These are phyloP conservation scores for Sporothrix brunneoviolacea DNA, from an alignment of 2,329 filamentous ascomycete species.

Conservation along the genomic window DNA sequence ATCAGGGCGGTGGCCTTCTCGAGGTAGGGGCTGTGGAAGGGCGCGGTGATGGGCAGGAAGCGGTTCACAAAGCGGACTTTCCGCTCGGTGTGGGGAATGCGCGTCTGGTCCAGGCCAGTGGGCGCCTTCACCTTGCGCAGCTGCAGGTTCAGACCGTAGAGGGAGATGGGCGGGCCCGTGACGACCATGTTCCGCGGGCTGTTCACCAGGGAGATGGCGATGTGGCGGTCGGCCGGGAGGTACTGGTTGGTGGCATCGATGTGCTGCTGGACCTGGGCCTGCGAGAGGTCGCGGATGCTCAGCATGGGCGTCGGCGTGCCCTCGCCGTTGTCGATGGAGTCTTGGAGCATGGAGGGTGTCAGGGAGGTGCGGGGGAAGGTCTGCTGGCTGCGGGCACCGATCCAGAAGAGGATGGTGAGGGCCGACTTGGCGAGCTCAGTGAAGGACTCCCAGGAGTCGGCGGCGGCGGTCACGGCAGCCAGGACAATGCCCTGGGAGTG, in stretches of 20 bases:
- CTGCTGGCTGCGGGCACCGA: conserved; percentile 93
- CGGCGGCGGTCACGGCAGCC: conserved; percentile 83
- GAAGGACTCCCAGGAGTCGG: conserved; percentile 90
- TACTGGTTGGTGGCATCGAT: conserved; percentile 97
- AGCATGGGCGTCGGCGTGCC: conserved; percentile 96
- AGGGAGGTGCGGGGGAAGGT: conserved; percentile 93
- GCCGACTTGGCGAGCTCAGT: conserved; percentile 71
- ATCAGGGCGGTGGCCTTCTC: conserved; percentile 74
- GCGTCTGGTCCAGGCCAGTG: conserved; percentile 92
- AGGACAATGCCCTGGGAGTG: conserved; percentile 96
- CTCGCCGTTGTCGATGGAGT: conserved; percentile 90
- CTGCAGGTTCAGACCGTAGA: conserved; percentile 93
- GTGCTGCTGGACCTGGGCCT: conserved; percentile 86
- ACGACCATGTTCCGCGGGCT: conserved; percentile 96
- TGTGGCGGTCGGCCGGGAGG: conserved; percentile 84
- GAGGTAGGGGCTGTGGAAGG: conserved; percentile 96
- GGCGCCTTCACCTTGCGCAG: conserved; percentile 95
- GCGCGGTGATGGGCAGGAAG: conserved; percentile 94
- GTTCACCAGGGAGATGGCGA: conserved; percentile 91
- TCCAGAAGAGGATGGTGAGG: conserved; percentile 95
- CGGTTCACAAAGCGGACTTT: conserved; percentile 96
- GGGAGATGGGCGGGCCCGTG: conserved; percentile 87
- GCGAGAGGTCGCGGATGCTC: conserved; percentile 87
- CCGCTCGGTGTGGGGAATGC: conserved; percentile 88
- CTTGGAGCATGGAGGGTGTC: conserved; percentile 81